A percentile compares a stretch with the other conserved stretches of the same genome.
Evolutionary conservation across 2,329 filamentous ascomycete species (phyloP).

Genomic region (Penicillium sp.): DNA sequence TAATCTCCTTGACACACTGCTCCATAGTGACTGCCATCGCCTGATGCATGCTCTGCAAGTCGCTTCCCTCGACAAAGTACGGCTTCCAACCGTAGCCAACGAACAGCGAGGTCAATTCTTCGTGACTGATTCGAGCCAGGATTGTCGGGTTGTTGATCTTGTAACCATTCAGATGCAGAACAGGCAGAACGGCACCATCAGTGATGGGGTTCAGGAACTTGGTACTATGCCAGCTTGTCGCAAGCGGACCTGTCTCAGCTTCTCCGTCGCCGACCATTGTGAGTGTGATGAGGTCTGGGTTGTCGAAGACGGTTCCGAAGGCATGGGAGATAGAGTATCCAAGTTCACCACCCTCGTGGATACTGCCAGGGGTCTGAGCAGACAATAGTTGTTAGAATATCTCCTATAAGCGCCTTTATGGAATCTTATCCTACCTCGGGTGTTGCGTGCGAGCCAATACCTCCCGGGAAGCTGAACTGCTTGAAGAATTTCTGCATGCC

Average conservation of each 20-base stretch:
- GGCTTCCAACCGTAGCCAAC: slow-evolving; percentile 76
- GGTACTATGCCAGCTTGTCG: slow-evolving; percentile 78
- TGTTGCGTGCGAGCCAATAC: slow-evolving; percentile 75
- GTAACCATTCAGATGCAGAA: slow-evolving; percentile 79
- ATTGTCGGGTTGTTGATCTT: slow-evolving; percentile 82
- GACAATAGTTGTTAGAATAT: not conserved
- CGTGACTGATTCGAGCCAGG: slow-evolving; percentile 71
- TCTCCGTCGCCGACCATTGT: slow-evolving; percentile 82
- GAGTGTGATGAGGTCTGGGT: slow-evolving; percentile 72
- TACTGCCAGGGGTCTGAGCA: slow-evolving; percentile 64
- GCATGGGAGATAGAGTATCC: slow-evolving; percentile 81
- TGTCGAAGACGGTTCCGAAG: slow-evolving; percentile 74
- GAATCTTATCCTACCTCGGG: slow-evolving; percentile 53
- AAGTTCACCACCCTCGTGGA: slow-evolving; percentile 79
- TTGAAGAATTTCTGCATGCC: slow-evolving; percentile 79
- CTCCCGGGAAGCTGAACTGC: slow-evolving; percentile 79
- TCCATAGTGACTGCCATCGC: slow-evolving; percentile 79
- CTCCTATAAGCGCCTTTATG: no score
- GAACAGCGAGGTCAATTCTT: slow-evolving; percentile 71
- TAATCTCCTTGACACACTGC: slow-evolving; percentile 70
- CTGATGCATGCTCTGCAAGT: slow-evolving; percentile 75
- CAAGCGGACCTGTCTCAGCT: slow-evolving; percentile 76
- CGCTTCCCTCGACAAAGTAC: slow-evolving; percentile 77
- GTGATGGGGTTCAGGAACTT: slow-evolving; percentile 80
- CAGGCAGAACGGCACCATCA: slow-evolving; percentile 75